These are phyloP conservation scores for Akebia trifoliata DNA, from an alignment of 164 flowering plant species.

Conservation along the genomic window DNA sequence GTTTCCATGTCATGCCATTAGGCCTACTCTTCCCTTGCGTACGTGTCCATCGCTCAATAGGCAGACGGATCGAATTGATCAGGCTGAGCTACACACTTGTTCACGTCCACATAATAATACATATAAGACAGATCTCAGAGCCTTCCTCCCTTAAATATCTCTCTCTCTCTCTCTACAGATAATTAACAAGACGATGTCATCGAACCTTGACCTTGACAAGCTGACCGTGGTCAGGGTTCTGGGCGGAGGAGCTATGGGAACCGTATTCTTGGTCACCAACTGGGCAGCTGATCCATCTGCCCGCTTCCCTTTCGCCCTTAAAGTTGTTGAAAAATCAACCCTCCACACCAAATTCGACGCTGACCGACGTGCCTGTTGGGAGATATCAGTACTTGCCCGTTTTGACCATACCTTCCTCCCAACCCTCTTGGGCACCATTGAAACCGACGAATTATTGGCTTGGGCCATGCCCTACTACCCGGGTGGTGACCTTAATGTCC, in stretches of 20 bases:
- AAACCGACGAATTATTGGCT: slow-evolving; percentile 48
- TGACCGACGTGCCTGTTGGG: slow-evolving; percentile 90
- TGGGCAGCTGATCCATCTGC: slow-evolving; percentile 30
- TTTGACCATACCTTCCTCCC: slow-evolving; percentile 77
- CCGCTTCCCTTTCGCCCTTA: slow-evolving; percentile 63
- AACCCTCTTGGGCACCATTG: slow-evolving; percentile 45
- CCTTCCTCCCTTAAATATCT: not conserved
- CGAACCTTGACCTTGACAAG: slow-evolving; percentile 41
- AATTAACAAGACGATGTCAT: not conserved
- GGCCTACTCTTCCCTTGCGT: no score
- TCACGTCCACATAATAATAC: no score
- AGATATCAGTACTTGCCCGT: slow-evolving; percentile 53
- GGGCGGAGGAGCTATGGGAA: slow-evolving; percentile 93
- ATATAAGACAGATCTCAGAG: no score
- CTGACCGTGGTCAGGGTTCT: slow-evolving; percentile 53
- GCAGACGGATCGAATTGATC: no score
- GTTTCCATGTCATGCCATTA: no score
- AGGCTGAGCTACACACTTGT: no score
- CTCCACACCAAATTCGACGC: slow-evolving; percentile 43
- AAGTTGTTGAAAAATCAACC: slow-evolving; percentile 68
- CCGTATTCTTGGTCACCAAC: slow-evolving; percentile 73
- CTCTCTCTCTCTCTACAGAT: slow-evolving; percentile 1
- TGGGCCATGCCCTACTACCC: slow-evolving; percentile 91
- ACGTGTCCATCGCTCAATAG: no score
- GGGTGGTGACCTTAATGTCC: slow-evolving; percentile 86